Base-by-base conservation (phyloP, 31 red algal species). In the Odonthalia washingtoniensis region DNA sequence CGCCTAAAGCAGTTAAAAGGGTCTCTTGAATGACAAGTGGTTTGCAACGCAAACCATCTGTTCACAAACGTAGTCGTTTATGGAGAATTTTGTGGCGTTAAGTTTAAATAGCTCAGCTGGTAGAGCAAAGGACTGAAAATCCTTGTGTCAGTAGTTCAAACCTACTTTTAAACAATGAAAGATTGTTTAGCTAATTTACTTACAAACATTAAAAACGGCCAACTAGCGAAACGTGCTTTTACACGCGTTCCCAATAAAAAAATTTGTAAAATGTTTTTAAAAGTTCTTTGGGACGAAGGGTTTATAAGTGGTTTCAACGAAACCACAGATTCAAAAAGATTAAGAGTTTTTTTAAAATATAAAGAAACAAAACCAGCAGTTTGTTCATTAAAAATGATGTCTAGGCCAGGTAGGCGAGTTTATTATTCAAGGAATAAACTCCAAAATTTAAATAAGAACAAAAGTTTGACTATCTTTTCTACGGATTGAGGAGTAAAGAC, bases 341-440 rank as follows among this genome's bases (percentile, higher is more conserved):
- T 75, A 42, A 75, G 18, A 75, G 18, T 75, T 75, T 75, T 5
- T 41, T 75, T 75, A 41, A 75, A 75, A 75, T 75, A 75, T 39
- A 2, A 75, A 5, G 18, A 75, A 75, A 41, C 2, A 3, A 16
- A 75, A 42, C 72, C 72, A 3, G 72, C 18, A 40, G 18, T 75
- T 42, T 5, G 3, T 3, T 5, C 2, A 42, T 4, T 75, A 2
- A 75, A 75, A 75, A 5, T 27, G 38, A 75, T 75, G 2, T 75
- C 72, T 5, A 75, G 18, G 18, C 72, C 72, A 5, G 32, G 72
- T 16, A 41, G 4, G 4, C 3, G 72, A 41, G 72, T 75, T 4
- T 75, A 35, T 75, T 75, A 75, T 42, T 75, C 72, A 5, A 5
- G 3, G 14, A 75, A 75, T 3, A 2, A 75, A 14, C 3, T 75